A percentile compares a stretch with the other conserved stretches of the same genome.
These are phyloP conservation scores for Hymenoscyphus infarciens DNA, from an alignment of 2,329 filamentous ascomycete genomes.

Conservation along the genomic window DNA sequence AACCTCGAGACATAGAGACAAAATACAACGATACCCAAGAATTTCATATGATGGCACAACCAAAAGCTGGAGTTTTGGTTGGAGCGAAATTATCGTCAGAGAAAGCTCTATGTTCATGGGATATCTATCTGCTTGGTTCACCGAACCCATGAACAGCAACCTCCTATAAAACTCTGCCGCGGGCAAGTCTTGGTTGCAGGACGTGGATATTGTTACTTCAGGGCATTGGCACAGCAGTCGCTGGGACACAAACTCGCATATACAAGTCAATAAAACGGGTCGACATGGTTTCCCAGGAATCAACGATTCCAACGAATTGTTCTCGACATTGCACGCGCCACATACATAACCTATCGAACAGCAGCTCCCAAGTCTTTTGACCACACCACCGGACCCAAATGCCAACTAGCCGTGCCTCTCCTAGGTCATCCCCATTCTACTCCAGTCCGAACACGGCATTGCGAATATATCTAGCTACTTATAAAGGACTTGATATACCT, in stretches of 20 bases:
- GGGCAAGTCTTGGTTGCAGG: neutral
- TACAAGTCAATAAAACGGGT: neutral
- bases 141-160: neutral
- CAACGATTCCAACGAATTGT: neutral
- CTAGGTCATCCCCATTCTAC: neutral
- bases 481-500: neutral
- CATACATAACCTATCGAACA: neutral
- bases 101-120: neutral
- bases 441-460: neutral
- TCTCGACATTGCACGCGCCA: neutral
- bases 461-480: neutral
- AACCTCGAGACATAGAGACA: conserved; percentile 77
- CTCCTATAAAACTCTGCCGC: neutral
- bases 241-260: neutral
- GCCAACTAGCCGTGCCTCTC: neutral
- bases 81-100: neutral
- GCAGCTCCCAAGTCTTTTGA: neutral
- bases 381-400: neutral
- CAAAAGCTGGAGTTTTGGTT: neutral
- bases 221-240: neutral
- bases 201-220: neutral
- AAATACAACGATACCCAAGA: conserved; percentile 27
- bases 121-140: neutral
- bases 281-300: neutral
- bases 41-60: neutral